phyloP scores from a whole-genome alignment of 371 early-diverging fungal genomes.

The Mortierella sp. region DNA sequence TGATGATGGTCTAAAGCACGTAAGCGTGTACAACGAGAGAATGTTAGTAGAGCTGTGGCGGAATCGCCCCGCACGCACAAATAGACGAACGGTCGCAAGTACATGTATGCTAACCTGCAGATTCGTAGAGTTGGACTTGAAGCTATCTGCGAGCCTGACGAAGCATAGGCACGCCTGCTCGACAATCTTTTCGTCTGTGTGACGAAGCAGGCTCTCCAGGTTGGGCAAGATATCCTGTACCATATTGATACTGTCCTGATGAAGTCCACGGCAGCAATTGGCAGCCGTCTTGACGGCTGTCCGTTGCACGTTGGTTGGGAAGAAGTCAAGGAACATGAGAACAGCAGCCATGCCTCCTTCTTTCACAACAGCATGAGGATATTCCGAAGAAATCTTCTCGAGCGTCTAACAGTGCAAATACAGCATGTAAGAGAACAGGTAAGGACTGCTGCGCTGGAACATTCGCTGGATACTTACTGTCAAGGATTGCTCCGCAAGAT shows the following conservation, averaged over 20 bases:
- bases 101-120: conserved; percentile 56
- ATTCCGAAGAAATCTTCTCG: conserved; percentile 79
- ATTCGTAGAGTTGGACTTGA: conserved; percentile 62
- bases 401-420: conserved; percentile 62
- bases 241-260: conserved; percentile 66
- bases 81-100: too few relatives aligned
- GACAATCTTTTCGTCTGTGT: conserved; percentile 79
- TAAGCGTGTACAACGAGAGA: not conserved
- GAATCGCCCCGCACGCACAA: too few relatives aligned
- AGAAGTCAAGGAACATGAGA: conserved; percentile 92
- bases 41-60: not conserved
- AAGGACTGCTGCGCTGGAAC: conserved; percentile 35
- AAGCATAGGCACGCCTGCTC: conserved; percentile 78
- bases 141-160: conserved; percentile 72
- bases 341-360: conserved; percentile 84
- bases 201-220: conserved; percentile 72
- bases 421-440: not conserved
- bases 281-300: conserved; percentile 84
- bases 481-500: conserved; percentile 91
- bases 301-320: conserved; percentile 87
- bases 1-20: conserved; percentile 48
- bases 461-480: conserved; percentile 57
- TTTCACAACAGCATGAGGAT: conserved; percentile 77
- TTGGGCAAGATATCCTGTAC: conserved; percentile 78
- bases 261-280: conserved; percentile 79